Percentiles rank a stretch among this genome's conserved stretches.
These are phyloP conservation scores for Hortaea sp. DNA, from an alignment of 2,329 filamentous ascomycete species.

Conservation along the genomic window DNA sequence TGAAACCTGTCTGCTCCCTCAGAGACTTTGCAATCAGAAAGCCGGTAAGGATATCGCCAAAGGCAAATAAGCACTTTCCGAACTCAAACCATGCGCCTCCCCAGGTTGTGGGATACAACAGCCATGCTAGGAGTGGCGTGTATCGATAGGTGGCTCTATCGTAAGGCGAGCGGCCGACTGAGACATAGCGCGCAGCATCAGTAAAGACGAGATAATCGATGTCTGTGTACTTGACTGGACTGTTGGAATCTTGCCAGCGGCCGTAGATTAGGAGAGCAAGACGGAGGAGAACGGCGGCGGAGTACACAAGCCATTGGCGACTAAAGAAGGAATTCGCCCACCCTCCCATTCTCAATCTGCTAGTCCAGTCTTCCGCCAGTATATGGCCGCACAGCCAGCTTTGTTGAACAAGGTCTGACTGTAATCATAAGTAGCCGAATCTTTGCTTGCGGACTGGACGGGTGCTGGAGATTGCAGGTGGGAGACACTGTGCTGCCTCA, in stretches of 20 bases:
- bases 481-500: no score
- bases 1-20: slow-evolving; percentile 31
- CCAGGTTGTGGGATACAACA: slow-evolving; percentile 71
- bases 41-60: slow-evolving; percentile 74
- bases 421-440: no score
- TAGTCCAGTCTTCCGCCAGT: no score
- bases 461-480: no score
- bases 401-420: no score
- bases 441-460: no score
- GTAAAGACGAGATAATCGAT: slow-evolving; percentile 99
- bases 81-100: slow-evolving; percentile 60
- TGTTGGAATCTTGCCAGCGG: slow-evolving; percentile 82
- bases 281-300: slow-evolving; percentile 52
- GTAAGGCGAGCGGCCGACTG: slow-evolving; percentile 65
- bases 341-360: no score
- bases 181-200: slow-evolving; percentile 72
- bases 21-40: slow-evolving; percentile 59
- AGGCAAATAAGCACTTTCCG: slow-evolving; percentile 78
- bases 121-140: slow-evolving; percentile 85
- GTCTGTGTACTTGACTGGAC: slow-evolving; percentile 93
- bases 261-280: slow-evolving; percentile 72
- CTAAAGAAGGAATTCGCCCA: background rate
- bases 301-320: slow-evolving; percentile 27
- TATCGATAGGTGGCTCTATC: slow-evolving; percentile 90
- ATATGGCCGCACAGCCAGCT: no score